Evolutionary conservation across 441 rosid genomes (phyloP).

Genomic region (Eruca vesicaria): DNA sequence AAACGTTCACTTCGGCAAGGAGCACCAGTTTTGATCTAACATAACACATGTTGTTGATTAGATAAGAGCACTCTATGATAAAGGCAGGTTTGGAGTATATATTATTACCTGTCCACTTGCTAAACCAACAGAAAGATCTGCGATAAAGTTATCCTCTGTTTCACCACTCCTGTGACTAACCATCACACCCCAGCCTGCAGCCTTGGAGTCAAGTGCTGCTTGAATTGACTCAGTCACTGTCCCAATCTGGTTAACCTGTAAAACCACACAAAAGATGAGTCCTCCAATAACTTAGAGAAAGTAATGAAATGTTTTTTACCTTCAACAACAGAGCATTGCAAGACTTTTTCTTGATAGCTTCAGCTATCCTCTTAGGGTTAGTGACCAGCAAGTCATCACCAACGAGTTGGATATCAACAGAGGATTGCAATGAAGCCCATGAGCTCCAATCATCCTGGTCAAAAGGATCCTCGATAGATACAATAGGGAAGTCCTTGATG

Average conservation of each 20-base stretch:
- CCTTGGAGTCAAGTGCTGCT: slow-evolving; percentile 93
- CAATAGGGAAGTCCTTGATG: slow-evolving; percentile 80
- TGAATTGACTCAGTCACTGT: slow-evolving; percentile 88
- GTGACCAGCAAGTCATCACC: slow-evolving; percentile 98
- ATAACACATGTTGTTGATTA: background rate
- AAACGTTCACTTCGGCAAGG: slow-evolving; percentile 94
- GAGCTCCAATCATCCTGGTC: slow-evolving; percentile 99
- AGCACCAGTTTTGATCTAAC: slow-evolving; percentile 96
- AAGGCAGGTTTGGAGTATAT: background rate
- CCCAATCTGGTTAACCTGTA: slow-evolving; percentile 96
- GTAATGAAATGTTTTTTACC: slow-evolving; percentile 38
- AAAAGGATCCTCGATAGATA: slow-evolving; percentile 93
- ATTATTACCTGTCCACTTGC: slow-evolving; percentile 87
- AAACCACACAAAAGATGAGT: slow-evolving; percentile 1
- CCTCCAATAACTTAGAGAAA: background rate
- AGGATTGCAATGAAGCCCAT: slow-evolving; percentile 78
- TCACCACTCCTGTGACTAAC: slow-evolving; percentile 98
- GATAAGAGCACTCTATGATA: background rate
- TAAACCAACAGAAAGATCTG: slow-evolving; percentile 92
- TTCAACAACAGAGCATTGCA: slow-evolving; percentile 88
- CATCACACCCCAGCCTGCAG: slow-evolving; percentile 99
- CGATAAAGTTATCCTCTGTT: slow-evolving; percentile 94
- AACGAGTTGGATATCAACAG: slow-evolving; percentile 82
- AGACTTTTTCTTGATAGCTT: slow-evolving; percentile 83
- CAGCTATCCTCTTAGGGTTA: slow-evolving; percentile 88